phyloP scores from a whole-genome alignment of 2,329 filamentous ascomycete species.

The Aureobasidium subglaciale region DNA sequence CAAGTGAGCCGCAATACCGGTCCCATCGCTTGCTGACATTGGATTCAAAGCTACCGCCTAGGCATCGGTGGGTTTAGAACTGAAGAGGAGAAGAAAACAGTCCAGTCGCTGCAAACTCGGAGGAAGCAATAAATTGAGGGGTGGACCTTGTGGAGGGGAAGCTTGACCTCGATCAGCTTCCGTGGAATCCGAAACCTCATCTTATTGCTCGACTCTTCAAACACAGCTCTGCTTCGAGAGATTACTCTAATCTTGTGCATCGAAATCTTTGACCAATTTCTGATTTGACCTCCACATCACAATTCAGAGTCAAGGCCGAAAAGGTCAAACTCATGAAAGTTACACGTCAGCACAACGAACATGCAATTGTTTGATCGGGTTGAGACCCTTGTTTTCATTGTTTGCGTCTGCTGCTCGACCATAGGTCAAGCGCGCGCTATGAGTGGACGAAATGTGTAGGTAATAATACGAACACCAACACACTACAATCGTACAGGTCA shows the following conservation, averaged over 20 bases:
- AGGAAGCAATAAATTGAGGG: conserved; percentile 6
- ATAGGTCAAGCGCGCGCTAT: conserved; percentile 10
- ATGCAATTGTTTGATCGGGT: neutral
- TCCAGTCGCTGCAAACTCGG: neutral
- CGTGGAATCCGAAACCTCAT: neutral
- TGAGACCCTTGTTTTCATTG: conserved; percentile 3
- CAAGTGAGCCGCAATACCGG: conserved; percentile 1
- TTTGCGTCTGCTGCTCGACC: conserved; percentile 9
- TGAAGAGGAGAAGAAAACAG: neutral
- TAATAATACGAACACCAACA: conserved; percentile 17
- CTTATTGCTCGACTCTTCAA: neutral
- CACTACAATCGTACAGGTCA: conserved; percentile 3
- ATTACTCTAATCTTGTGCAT: no score
- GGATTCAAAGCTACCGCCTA: conserved; percentile 6
- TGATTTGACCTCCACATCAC: neutral
- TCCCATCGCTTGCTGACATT: conserved; percentile 13
- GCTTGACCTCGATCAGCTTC: neutral
- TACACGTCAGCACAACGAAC: neutral
- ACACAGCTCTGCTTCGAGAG: neutral
- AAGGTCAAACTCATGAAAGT: no score
- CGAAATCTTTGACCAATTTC: no score
- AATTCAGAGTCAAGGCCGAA: neutral
- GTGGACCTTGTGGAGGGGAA: conserved; percentile 3
- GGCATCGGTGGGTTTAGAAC: conserved; percentile 5
- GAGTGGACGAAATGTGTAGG: conserved; percentile 11